A percentile compares a stretch with the other conserved stretches of the same genome.
phyloP scores from a whole-genome alignment of 495 filamentous ascomycete genomes.

The Pyrenopolyporus hunteri region DNA sequence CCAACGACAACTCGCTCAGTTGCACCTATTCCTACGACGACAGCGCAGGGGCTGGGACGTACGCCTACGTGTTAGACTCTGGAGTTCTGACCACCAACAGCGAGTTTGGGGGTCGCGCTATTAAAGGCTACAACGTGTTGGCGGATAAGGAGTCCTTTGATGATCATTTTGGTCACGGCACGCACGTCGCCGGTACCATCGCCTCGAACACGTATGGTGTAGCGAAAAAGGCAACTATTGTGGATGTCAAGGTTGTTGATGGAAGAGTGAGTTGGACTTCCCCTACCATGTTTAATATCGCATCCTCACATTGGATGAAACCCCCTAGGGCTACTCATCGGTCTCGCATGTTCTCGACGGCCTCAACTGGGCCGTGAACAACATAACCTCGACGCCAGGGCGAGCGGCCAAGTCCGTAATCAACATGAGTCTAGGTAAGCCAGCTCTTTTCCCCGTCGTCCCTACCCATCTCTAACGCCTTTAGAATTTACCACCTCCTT shows the following conservation, averaged over 20 bases:
- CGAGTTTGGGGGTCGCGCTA: slow-evolving; percentile 60
- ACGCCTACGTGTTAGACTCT: slow-evolving; percentile 51
- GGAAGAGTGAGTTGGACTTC: slow-evolving; percentile 11
- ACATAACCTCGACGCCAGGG: slow-evolving; percentile 37
- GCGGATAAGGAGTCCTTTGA: slow-evolving; percentile 38
- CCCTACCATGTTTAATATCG: neutral
- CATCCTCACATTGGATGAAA: neutral
- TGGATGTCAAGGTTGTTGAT: slow-evolving; percentile 48
- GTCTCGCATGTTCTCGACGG: slow-evolving; percentile 55
- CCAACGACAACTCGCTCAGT: slow-evolving; percentile 23
- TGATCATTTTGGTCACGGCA: slow-evolving; percentile 51
- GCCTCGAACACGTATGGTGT: slow-evolving; percentile 43
- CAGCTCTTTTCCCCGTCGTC: slow-evolving; percentile 22
- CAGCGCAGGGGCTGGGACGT: slow-evolving; percentile 49
- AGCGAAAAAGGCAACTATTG: slow-evolving; percentile 44
- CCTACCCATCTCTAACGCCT: slow-evolving; percentile 7
- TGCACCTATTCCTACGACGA: slow-evolving; percentile 50
- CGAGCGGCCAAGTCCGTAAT: slow-evolving; percentile 46
- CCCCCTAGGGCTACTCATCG: slow-evolving; percentile 43
- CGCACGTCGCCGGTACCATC: slow-evolving; percentile 48
- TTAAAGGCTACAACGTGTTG: slow-evolving; percentile 52
- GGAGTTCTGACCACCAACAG: slow-evolving; percentile 55
- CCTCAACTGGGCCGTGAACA: slow-evolving; percentile 54
- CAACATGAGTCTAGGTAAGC: slow-evolving; percentile 55
- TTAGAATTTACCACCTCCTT: slow-evolving; percentile 15